Base-by-base conservation (phyloP, 352 stramenopile genomes). In the Phytophthora fragariaefolia region DNA sequence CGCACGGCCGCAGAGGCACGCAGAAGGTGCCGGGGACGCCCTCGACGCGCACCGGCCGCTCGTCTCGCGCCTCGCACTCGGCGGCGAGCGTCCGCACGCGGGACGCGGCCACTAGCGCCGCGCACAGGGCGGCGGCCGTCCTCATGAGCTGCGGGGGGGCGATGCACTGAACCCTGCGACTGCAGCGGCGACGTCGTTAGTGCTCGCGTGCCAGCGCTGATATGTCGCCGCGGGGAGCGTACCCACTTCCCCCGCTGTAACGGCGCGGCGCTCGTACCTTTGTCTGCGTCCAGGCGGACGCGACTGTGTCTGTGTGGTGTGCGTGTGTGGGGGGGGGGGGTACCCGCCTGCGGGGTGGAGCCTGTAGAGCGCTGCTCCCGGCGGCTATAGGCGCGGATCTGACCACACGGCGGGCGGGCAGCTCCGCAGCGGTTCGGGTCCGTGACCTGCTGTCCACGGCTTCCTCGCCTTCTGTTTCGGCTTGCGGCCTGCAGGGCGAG, bases 21-120 rank as follows among this genome's bases (percentile, higher is more conserved):
- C 80, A 89, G 53, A 79, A 89, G 20, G 74, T 53, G n/a, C 67
- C 73, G 10, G 24, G 20, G 15, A 74, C 54, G 36, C 77, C 77
- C 27, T 58, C 60, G 12, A 89, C 77, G 6, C 26, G 66, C 27
- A 85, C 76, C 38, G 63, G 46, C 23, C 40, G 54, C 53, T 72
- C 56, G 3, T 26, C 55, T 10, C 24, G 22, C 7, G 42, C 20
- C n/a, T 61, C 53, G 38, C 71, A 75, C 6, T 27, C 27, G 6
- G 66, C 63, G 34, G 54, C 72, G 40, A 38, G 56, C 57, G 56
- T 42, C 9, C 27, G 10, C 7, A 66, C 40, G 18, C 66, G 48
- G 15, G 34, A 42, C 53, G 6, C 40, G 28, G 24, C 57, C 22
- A 57, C 52, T 10, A 75, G 43, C 23, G 42, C 56, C 34, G 48